Conservation (phyloP, 768 basidiomycete species). For the Termitomyces sp. region DNA sequence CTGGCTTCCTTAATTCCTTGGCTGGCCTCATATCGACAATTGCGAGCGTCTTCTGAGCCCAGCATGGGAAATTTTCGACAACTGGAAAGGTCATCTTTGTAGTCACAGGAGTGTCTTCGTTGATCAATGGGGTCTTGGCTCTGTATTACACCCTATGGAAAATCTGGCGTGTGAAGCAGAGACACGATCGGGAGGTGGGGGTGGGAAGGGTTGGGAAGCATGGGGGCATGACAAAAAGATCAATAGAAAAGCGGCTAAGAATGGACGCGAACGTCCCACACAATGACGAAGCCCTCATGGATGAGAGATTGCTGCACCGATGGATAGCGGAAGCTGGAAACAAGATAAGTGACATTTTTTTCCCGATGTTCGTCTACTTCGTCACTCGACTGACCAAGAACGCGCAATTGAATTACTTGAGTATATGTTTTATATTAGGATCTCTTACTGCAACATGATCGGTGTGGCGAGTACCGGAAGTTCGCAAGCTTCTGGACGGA, state of each 20-base stretch:
- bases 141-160: slow-evolving; percentile 41
- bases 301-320: no score
- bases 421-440: no score
- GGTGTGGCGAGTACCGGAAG: no score
- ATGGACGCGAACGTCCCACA: not conserved
- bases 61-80: slow-evolving; percentile 39
- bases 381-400: no score
- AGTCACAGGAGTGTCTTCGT: slow-evolving; percentile 34
- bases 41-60: slow-evolving; percentile 42
- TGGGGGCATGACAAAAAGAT: slow-evolving; percentile 28
- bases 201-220: slow-evolving; percentile 35
- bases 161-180: slow-evolving; percentile 33
- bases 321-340: not conserved
- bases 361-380: no score
- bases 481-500: no score
- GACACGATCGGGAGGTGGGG: slow-evolving; percentile 36
- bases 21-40: slow-evolving; percentile 34
- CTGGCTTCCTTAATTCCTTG: no score
- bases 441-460: no score
- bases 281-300: not conserved
- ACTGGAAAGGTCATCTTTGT: slow-evolving; percentile 41
- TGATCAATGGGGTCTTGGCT: slow-evolving; percentile 35
- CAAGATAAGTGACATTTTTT: not conserved
- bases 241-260: slow-evolving; percentile 11
- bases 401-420: no score